These are phyloP conservation scores for Monosiga brevicollis DNA, from an alignment of 78 protist genomes.

Conservation along the genomic window DNA sequence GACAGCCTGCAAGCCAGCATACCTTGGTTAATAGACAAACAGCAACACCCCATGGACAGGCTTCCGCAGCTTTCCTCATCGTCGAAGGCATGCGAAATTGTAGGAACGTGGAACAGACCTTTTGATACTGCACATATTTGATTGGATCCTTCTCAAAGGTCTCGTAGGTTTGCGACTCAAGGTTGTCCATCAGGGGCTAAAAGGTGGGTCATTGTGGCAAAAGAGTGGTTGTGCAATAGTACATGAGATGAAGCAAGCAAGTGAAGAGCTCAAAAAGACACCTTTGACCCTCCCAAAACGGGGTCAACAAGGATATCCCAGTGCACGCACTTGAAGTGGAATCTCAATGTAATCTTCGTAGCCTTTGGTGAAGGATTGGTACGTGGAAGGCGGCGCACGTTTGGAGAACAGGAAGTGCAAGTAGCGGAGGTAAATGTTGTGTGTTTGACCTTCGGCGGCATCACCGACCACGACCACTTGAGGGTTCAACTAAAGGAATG, in stretches of 20 bases:
- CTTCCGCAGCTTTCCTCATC: too few relatives aligned
- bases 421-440: constrained; percentile 1
- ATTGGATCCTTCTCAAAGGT: constrained; percentile 88
- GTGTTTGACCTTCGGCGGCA: background rate
- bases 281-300: too few relatives aligned
- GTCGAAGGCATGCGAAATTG: too few relatives aligned
- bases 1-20: constrained; percentile 4
- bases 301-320: too few relatives aligned
- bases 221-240: too few relatives aligned
- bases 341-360: constrained; percentile 56
- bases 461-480: background rate
- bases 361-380: constrained; percentile 15
- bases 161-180: constrained; percentile 88
- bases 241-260: too few relatives aligned
- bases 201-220: too few relatives aligned
- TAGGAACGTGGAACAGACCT: background rate
- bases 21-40: too few relatives aligned
- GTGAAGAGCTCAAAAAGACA: too few relatives aligned
- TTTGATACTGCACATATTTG: constrained; percentile 73
- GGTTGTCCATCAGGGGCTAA: constrained; percentile 87
- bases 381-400: background rate
- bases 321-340: constrained; percentile 22
- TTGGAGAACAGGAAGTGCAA: background rate
- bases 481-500: background rate
- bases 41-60: too few relatives aligned